Base-by-base conservation (phyloP, 441 rosid species). In the Gossypium aridum region DNA sequence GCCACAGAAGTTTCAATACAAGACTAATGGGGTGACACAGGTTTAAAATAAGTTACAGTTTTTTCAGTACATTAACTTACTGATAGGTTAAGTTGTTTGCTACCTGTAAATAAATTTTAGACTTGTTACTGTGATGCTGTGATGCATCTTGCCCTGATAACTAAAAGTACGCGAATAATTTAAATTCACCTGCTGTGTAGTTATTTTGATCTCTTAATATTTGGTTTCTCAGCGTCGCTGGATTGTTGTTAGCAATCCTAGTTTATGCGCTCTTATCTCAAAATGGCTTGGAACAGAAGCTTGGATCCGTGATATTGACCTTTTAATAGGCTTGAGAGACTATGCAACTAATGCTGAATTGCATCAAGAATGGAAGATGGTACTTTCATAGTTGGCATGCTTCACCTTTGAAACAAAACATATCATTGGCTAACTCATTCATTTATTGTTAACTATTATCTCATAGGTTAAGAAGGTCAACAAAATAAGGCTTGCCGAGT, bases 1-100 rank as follows among this genome's bases (percentile, higher is more conserved):
- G 89, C 92, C 89, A 22, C 78, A 88, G 69, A 90, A 90, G 55
- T 88, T 90, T 79, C 91, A 84, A 60, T 88, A 88, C 72, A 90
- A 90, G 73, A 90, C 92, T 63, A 87, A 87, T 75, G 95, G 92
- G 69, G 91, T 87, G 79, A 88, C 91, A 59, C 91, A 90, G 56
- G 79, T 77, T 34, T 22, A 22, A 65, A 61, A 26, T 54, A 28
- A 63, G 28, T 22, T 31, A 0, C 20, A 22, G 54, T 26, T 17
- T 31, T 73, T 31, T 73, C 67, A 34, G 4, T 61, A n/a, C 0
- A 45, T 54, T 53, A 49, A 19, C 23, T 12, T 34, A 37, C 7
- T 20, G 45, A 31, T 53, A 22, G 25, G 67, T 16, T 22, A 22
- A 51, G 72, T 67, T 28, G 39, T 31, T 22, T 28, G 53, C 49